A percentile compares a stretch with the other conserved stretches of the same genome.
Conservation (phyloP, 768 basidiomycete species). For the Amanita pseudoporphyria region DNA sequence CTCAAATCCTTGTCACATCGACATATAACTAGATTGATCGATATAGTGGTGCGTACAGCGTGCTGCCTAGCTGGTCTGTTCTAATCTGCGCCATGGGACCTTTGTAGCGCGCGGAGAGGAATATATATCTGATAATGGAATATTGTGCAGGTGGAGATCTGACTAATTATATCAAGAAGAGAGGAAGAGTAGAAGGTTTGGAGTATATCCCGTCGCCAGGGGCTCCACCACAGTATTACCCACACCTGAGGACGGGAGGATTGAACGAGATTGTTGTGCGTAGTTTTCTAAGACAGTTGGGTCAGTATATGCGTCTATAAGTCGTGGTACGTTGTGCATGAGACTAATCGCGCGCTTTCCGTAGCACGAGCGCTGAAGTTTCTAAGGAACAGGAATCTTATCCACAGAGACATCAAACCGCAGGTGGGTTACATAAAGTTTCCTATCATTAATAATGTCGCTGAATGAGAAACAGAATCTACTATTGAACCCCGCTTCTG, state of each 20-base stretch:
- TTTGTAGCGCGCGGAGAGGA: constrained; percentile 57
- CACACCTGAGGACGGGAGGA: constrained; percentile 86
- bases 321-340: not conserved
- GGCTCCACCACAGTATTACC: constrained; percentile 72
- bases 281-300: constrained; percentile 86
- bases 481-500: constrained; percentile 73
- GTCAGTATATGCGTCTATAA: constrained; percentile 22
- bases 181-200: constrained; percentile 85
- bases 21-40: constrained; percentile 87
- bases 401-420: constrained; percentile 97
- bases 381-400: constrained; percentile 76
- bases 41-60: constrained; percentile 65
- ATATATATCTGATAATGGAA: constrained; percentile 95
- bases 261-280: constrained; percentile 85
- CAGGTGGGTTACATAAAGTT: constrained; percentile 36
- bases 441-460: constrained; percentile 6
- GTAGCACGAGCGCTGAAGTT: constrained; percentile 91
- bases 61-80: constrained; percentile 11
- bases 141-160: constrained; percentile 95
- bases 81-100: constrained; percentile 7
- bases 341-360: not conserved
- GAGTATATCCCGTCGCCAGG: constrained; percentile 69
- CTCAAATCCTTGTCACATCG: constrained; percentile 88
- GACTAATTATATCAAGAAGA: constrained; percentile 93
- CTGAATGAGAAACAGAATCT: constrained; percentile 52